These are phyloP conservation scores for Diplocarpon rosae DNA, from an alignment of 2,329 filamentous ascomycete species.

Conservation along the genomic window DNA sequence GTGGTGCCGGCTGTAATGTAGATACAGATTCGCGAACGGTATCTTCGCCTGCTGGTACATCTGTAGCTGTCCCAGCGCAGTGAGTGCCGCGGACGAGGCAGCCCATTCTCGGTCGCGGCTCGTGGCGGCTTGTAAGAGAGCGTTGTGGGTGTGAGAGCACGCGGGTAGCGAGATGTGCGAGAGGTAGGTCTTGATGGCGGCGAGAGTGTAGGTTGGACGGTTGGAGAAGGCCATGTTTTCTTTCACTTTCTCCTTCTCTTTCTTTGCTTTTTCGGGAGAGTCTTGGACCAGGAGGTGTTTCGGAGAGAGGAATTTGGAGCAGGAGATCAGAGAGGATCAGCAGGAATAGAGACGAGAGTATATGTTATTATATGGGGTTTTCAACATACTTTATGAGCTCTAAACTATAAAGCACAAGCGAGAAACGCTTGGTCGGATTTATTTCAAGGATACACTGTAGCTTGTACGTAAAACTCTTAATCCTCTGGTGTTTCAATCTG, in stretches of 20 bases:
- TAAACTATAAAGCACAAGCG: no score
- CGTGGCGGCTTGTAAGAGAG: neutral
- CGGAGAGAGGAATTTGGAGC: neutral
- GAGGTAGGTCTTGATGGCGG: conserved; percentile 10
- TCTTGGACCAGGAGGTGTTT: neutral
- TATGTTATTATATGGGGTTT: no score
- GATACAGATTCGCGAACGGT: neutral
- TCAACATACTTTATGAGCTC: no score
- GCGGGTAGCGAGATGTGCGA: conserved; percentile 7
- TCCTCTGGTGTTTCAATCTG: no score
- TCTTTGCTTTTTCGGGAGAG: neutral
- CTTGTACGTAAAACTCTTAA: no score
- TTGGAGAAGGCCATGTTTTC: neutral
- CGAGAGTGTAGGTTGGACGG: conserved; percentile 7
- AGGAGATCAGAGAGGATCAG: no score
- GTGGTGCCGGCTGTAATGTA: neutral
- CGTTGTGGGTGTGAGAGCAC: neutral
- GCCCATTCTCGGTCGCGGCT: conserved; percentile 1
- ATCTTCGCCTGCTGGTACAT: neutral
- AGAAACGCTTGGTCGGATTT: no score
- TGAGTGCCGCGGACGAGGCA: neutral
- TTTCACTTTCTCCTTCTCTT: neutral
- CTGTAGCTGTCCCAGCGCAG: conserved; percentile 13
- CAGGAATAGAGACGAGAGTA: no score
- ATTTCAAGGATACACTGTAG: no score